Base-by-base conservation (phyloP, 2,329 filamentous ascomycete species). In the Periconia sp. region DNA sequence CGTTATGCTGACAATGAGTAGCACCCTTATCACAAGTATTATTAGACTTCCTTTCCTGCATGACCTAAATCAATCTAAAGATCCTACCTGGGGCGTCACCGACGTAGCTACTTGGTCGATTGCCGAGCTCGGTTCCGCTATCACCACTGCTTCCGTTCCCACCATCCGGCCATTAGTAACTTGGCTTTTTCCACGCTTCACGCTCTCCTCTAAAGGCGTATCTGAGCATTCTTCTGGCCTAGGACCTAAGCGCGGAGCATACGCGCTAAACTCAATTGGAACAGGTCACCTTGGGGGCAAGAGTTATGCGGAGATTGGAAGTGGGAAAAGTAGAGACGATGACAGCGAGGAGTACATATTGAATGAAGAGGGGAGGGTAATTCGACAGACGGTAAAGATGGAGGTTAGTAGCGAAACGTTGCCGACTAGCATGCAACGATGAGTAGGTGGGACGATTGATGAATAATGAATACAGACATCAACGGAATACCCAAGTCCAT, bases 1-100 rank as follows among this genome's bases (percentile, higher is more conserved):
- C 17, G 9, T 29, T 19, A 38, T 13, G n/a, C 36, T 29, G 8
- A 22, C 12, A 12, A n/a, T 21, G 23, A n/a, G 13, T 23, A 38
- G 36, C 21, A 40, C 37, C 6, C 37, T 40, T 9, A 18, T 40
- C 15, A 23, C 37, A 16, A 40, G 37, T 17, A 40, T 40, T 29
- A 22, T 40, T 5, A 26, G 37, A 10, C 26, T 40, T 5, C 37
- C 37, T 11, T 40, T 32, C 21, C 37, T 40, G 19, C 13, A 33
- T 7, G 17, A 32, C 11, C 26, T 33, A 5, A 40, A 24, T 21
- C 7, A 32, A 15, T 32, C 26, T 29, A 23, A 23, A 5, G 37
- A 40, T 21, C 37, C 37, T 5, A 40, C 23, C 23, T 21, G 37
- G 37, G 29, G 13, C 11, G 17, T 33, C 5, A 21, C 19, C 9